Conservation (phyloP, 208 protist species). For the Vickermania spadyakhi region DNA sequence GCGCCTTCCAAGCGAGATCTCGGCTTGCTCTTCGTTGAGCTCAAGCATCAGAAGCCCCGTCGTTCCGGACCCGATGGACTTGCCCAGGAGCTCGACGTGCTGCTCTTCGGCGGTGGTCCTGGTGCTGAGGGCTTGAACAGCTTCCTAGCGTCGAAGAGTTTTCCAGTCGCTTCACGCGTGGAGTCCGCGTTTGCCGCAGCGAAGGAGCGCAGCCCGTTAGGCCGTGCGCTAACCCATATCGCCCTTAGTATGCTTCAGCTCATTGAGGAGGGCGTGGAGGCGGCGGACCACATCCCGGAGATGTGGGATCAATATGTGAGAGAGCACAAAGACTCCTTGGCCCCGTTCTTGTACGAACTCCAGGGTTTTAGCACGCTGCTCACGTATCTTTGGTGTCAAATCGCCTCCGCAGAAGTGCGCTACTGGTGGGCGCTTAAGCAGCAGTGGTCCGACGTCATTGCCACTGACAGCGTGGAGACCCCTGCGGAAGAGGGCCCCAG, state of each 20-base stretch:
- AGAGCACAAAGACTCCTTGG: constrained; percentile 10
- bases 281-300: constrained; percentile 31
- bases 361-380: constrained; percentile 66
- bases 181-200: constrained; percentile 49
- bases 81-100: background rate
- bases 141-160: constrained; percentile 12
- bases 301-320: constrained; percentile 37
- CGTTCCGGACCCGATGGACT: background rate
- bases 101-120: constrained; percentile 11
- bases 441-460: background rate
- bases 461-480: background rate
- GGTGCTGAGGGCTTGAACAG: constrained; percentile 1
- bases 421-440: background rate
- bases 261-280: constrained; percentile 41
- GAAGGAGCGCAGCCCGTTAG: constrained; percentile 42
- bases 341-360: constrained; percentile 47
- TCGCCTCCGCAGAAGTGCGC: constrained; percentile 23
- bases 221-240: constrained; percentile 53
- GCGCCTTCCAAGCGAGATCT: background rate
- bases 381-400: constrained; percentile 34
- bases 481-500: too few species aligned
- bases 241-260: constrained; percentile 25
- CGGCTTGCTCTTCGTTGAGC: background rate
- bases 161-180: constrained; percentile 27
- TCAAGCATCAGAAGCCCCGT: background rate